Evolutionary conservation across 768 basidiomycete genomes (phyloP).

Genomic region (Lactarius deliciosus): DNA sequence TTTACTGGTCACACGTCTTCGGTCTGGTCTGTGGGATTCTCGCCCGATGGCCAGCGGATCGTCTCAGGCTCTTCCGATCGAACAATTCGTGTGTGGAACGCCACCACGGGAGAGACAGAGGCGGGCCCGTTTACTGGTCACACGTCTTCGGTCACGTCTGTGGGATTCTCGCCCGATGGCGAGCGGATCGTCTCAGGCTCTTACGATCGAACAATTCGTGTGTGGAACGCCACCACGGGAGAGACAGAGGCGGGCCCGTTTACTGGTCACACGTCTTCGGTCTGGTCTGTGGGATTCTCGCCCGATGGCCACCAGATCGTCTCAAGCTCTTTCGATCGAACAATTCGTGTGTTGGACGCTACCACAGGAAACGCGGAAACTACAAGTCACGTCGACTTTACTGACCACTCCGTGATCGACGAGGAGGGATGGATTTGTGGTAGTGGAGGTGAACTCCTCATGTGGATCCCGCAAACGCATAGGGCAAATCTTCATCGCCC

Average conservation of each 20-base stretch:
- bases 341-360: not conserved
- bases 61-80: not conserved
- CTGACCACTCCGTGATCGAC: not conserved
- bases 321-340: not conserved
- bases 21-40: not conserved
- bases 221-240: not conserved
- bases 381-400: not conserved
- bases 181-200: constrained; percentile 15
- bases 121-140: not conserved
- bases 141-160: not conserved
- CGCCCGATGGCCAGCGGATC: not conserved
- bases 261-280: not conserved
- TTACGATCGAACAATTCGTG: not conserved
- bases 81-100: not conserved
- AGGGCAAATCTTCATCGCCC: not conserved
- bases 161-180: not conserved
- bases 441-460: not conserved
- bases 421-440: not conserved
- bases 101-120: not conserved
- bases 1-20: not conserved
- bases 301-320: constrained; percentile 19
- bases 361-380: not conserved
- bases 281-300: constrained; percentile 21
- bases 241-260: not conserved
- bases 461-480: not conserved